These are phyloP conservation scores for Quercus wislizeni DNA, from an alignment of 306 rosid species.

Conservation along the genomic window DNA sequence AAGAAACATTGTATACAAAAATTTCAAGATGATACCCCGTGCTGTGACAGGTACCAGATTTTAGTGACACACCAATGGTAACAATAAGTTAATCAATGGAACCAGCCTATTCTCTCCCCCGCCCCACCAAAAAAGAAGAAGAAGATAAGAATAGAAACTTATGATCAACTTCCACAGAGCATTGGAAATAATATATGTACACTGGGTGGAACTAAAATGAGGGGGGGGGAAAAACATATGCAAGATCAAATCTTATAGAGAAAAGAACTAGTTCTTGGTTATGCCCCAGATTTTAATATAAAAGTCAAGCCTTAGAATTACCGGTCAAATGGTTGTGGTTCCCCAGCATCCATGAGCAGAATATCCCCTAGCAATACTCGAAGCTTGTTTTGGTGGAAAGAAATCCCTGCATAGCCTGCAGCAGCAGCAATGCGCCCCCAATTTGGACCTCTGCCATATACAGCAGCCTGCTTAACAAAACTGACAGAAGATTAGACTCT, in stretches of 20 bases:
- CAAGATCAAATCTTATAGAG: neutral
- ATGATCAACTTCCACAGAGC: too few species aligned
- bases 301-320: slow-evolving; percentile 20
- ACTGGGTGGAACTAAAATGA: neutral
- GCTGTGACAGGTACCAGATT: neutral
- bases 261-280: neutral
- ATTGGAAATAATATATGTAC: neutral
- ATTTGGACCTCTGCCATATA: slow-evolving; percentile 91
- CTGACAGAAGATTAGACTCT: slow-evolving; percentile 6
- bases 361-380: slow-evolving; percentile 74
- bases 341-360: slow-evolving; percentile 81
- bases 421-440: slow-evolving; percentile 98
- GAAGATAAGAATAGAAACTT: too few species aligned
- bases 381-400: slow-evolving; percentile 69
- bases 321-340: slow-evolving; percentile 82
- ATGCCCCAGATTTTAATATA: neutral
- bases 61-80: neutral
- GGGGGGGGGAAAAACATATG: neutral
- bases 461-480: slow-evolving; percentile 63
- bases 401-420: slow-evolving; percentile 84
- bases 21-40: neutral
- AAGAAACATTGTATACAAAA: neutral
- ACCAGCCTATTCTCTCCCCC: too few species aligned
- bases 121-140: too few species aligned
- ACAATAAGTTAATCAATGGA: too few species aligned